Percentiles rank a stretch among this genome's conserved stretches.
phyloP scores from a whole-genome alignment of 208 protist species.

The Borovskyia barvae region DNA sequence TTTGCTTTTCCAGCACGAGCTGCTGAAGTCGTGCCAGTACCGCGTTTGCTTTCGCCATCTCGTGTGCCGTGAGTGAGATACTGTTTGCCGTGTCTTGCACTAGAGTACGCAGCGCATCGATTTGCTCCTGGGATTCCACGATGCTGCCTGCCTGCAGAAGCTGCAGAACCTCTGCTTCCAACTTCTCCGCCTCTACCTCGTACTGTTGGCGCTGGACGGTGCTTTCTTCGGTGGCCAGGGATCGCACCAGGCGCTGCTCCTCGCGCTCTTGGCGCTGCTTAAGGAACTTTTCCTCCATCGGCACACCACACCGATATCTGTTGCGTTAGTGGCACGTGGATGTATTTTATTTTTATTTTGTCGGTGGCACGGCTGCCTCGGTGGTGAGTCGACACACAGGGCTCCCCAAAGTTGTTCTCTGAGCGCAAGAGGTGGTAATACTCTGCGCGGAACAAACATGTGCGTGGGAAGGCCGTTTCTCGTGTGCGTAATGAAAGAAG shows the following conservation, averaged over 20 bases:
- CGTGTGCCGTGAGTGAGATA: conserved; percentile 61
- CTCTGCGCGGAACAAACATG: too few species aligned
- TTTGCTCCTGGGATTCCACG: conserved; percentile 37
- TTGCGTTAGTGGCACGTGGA: too few species aligned
- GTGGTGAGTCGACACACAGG: background rate
- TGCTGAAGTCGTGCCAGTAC: conserved; percentile 65
- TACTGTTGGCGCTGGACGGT: conserved; percentile 55
- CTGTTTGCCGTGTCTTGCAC: conserved; percentile 63
- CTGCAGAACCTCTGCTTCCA: conserved; percentile 34
- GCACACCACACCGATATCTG: too few species aligned
- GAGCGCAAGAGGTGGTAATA: too few species aligned
- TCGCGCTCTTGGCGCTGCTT: conserved; percentile 68
- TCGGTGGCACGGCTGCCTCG: too few species aligned
- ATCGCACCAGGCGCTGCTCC: conserved; percentile 41
- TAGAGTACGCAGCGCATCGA: conserved; percentile 43
- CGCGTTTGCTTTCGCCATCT: conserved; percentile 74
- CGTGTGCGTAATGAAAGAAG: background rate
- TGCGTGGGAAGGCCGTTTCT: background rate
- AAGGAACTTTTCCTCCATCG: conserved; percentile 72
- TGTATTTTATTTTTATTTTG: too few species aligned
- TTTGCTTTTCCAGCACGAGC: conserved; percentile 32
- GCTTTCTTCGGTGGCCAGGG: conserved; percentile 29
- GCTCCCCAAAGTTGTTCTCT: too few species aligned
- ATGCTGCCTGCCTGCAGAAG: conserved; percentile 20
- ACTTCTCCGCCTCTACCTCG: conserved; percentile 41